A percentile compares a stretch with the other conserved stretches of the same genome.
These are phyloP conservation scores for Euphrasia confusa DNA, from an alignment of 257 asterid species.

Conservation along the genomic window DNA sequence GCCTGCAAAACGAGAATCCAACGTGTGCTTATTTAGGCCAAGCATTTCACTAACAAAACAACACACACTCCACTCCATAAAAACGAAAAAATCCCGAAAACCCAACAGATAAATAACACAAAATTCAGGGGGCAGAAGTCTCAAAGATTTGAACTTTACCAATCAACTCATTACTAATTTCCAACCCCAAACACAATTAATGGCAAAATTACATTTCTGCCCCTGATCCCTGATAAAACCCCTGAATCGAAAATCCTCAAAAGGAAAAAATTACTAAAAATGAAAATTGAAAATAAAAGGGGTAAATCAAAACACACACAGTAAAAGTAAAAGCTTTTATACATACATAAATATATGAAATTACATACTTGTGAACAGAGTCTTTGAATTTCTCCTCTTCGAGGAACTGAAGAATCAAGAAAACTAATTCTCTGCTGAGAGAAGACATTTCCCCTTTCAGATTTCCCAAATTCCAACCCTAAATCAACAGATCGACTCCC, in stretches of 20 bases:
- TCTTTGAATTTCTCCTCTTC: constrained; percentile 98
- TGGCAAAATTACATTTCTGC: constrained; percentile 19
- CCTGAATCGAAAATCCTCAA: constrained; percentile 23
- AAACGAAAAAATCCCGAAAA: not conserved
- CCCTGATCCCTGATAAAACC: constrained; percentile 22
- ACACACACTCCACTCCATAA: constrained; percentile 1
- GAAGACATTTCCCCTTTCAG: constrained; percentile 63
- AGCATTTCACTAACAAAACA: too few species aligned
- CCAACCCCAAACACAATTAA: constrained; percentile 13
- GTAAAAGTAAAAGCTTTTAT: constrained; percentile 2
- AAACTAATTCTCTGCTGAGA: constrained; percentile 91
- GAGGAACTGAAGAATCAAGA: constrained; percentile 89
- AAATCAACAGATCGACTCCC: constrained; percentile 57
- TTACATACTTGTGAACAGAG: constrained; percentile 69
- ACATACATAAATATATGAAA: constrained; percentile 23
- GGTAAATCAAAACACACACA: constrained; percentile 8
- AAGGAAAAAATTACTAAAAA: constrained; percentile 12
- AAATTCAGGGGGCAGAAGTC: constrained; percentile 8
- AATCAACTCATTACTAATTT: not conserved
- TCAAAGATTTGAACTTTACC: constrained; percentile 9
- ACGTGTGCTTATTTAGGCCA: not conserved
- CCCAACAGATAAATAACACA: not conserved
- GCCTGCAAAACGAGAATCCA: constrained; percentile 43
- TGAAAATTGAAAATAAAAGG: not conserved
- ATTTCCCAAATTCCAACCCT: constrained; percentile 37